Base-by-base conservation (phyloP, 2,329 filamentous ascomycete species). In the Amauroascus niger region DNA sequence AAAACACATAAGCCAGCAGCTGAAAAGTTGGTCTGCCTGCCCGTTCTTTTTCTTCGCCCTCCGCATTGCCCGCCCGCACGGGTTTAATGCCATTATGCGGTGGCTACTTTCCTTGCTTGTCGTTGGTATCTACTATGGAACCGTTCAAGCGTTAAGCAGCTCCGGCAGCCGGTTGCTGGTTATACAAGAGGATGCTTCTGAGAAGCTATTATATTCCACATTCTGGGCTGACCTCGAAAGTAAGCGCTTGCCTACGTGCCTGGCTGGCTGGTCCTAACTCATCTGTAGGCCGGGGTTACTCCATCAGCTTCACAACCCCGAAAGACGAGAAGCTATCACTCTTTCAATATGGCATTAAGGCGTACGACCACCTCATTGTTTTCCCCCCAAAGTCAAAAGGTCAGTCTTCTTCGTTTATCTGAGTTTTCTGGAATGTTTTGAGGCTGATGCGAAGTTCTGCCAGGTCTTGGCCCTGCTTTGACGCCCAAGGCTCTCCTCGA, bases 341-440 rank as follows among this genome's bases (percentile, higher is more conserved):
- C 60, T 95, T 96, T 75, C 78, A 82, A 66, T 82, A 93, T 59
- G 93, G 91, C 67, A 88, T 93, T 74, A 83, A 86, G 69, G 82
- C 81, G 59, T 97, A 90, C 72, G 91, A 97, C 73, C 91, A 98
- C 72, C 75, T 97, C 60, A 71, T 97, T 59, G 79, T 98, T 62
- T 81, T 97, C 59, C 93, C 93, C 50, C 82, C 84, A 56, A 95
- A 91, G 72, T 82, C 87, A 30, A 98, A 98, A 80, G 90, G 86
- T 88, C 61, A 46, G 50, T 37, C 46, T 7, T 22, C 18, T n/a
- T 6, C 28, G n/a, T 14, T 20, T 32, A 8, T 33, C 13, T 26
- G n/a, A 28, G 13, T 8, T 11, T n/a, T 32, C n/a, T 24, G 3
- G 11, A 16, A 16, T 33, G 16, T n/a, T 33, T 43, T 39, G 18